Evolutionary conservation across 495 filamentous ascomycete species (phyloP), one percentile per base, ranked within the genome.

Genomic region (Opeltia flavorubescens): DNA sequence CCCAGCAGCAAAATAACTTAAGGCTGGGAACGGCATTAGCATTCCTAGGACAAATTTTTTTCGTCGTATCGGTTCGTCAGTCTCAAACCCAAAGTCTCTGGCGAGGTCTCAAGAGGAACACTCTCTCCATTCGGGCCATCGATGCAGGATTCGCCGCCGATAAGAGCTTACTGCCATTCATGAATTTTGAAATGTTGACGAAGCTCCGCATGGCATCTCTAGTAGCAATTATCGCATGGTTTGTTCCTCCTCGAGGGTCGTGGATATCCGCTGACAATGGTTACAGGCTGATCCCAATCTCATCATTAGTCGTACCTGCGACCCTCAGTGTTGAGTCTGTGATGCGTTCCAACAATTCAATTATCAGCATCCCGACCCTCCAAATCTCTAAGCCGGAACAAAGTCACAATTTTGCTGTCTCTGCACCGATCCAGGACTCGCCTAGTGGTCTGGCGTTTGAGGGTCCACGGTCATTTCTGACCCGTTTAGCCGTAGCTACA

Each of bases 381-480:
- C 12, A 50, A 34, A 25, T 52, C 43, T 11, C 50, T 5, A 34
- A 42, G n/a, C 41, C 41, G 35, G 25, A 46, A 17, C 29, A 21
- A 13, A 17, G 13, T 6, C 3, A 39, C 33, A 20, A 54, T 20
- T 49, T 15, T 17, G 7, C 43, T 24, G 28, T 20, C 44, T 12
- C 29, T 13, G 44, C 24, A 7, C 13, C 25, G 8, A 11, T 8
- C 13, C 21, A 15, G 7, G 9, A 9, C 9, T 33, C 30, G 8
- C 30, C 30, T 15, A 18, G 29, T 28, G 9, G 11, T 27, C 42
- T 27, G 34, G 28, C 43, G 1, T 58, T 56, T 38, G 20, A 44
- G 1, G 53, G 53, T 0, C 55, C 55, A 2, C 28, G 55, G 28
- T 56, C 55, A 21, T 54, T 57, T 12, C 18, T 59, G 2, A 23